Conservation (phyloP, 176 grass and related monocot species). For the Cenchrus fungigraminus region DNA sequence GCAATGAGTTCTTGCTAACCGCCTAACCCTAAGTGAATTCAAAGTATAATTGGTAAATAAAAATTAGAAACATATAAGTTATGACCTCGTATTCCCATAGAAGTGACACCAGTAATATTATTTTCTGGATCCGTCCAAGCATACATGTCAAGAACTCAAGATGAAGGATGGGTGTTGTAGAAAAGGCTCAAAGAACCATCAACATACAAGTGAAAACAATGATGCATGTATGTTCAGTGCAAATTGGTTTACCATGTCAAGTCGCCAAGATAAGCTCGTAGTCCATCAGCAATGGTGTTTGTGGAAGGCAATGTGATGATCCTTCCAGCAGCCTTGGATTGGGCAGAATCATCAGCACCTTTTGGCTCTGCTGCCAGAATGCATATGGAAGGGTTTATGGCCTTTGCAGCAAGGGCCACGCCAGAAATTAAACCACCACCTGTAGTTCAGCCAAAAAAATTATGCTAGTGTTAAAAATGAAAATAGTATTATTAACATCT, state of each 20-base stretch:
- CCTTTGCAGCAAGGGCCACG: constrained; percentile 83
- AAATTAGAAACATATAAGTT: too few relatives aligned
- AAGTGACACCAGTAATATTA: too few relatives aligned
- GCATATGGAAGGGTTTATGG: constrained; percentile 81
- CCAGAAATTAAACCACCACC: constrained; percentile 95
- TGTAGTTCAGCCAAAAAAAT: constrained; percentile 39
- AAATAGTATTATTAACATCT: neutral
- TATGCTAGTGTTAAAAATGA: neutral
- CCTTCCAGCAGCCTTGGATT: constrained; percentile 78
- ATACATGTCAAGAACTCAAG: neutral
- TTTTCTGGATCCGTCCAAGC: neutral
- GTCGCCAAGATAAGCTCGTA: constrained; percentile 92
- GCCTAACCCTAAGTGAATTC: too few relatives aligned
- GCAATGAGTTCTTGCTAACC: too few relatives aligned
- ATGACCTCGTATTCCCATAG: too few relatives aligned
- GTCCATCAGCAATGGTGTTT: constrained; percentile 87
- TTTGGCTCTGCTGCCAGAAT: constrained; percentile 89
- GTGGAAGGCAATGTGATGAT: constrained; percentile 74
- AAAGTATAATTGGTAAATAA: too few relatives aligned
- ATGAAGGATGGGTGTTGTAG: neutral
- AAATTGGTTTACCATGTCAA: constrained; percentile 72
- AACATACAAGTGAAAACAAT: neutral
- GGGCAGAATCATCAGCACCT: constrained; percentile 87
- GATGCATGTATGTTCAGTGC: neutral
- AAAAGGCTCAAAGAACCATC: neutral